phyloP scores from a whole-genome alignment of 352 stramenopile species.

The Phytopythium vexans region DNA sequence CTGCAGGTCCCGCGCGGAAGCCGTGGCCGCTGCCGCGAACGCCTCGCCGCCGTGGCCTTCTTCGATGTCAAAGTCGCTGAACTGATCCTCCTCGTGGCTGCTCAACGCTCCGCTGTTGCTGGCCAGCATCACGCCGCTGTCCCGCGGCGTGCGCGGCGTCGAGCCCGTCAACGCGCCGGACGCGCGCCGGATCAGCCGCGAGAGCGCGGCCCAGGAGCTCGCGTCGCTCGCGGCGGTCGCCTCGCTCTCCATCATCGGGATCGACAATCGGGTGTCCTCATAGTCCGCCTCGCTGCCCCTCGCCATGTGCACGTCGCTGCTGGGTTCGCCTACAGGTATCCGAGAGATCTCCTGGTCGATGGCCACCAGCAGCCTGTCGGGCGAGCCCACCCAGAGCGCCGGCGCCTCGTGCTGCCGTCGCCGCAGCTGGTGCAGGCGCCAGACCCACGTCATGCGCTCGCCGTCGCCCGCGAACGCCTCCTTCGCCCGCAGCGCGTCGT shows the following conservation, averaged over 20 bases:
- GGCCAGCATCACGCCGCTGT: not conserved
- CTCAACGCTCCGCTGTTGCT: not conserved
- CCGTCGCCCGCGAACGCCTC: conserved; percentile 24
- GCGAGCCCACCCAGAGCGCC: conserved; percentile 15
- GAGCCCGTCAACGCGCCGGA: conserved; percentile 7
- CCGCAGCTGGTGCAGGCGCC: conserved; percentile 30
- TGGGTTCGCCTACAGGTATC: conserved; percentile 16
- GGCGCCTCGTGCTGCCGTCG: conserved; percentile 22
- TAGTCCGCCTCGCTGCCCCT: conserved; percentile 8
- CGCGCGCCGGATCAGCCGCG: conserved; percentile 21
- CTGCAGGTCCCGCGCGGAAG: not conserved
- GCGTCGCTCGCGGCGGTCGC: conserved; percentile 16
- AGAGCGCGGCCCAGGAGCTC: conserved; percentile 28
- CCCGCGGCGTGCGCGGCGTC: not conserved
- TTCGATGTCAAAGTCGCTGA: not conserved
- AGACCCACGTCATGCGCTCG: conserved; percentile 37
- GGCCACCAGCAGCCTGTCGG: conserved; percentile 19
- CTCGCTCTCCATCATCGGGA: conserved; percentile 34
- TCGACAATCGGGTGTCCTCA: conserved; percentile 9
- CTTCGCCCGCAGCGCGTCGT: conserved; percentile 15
- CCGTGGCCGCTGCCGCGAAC: conserved; percentile 1
- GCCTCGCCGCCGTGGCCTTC: not conserved
- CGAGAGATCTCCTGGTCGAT: conserved; percentile 30
- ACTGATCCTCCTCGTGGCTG: conserved; percentile 1
- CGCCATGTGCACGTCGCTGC: not conserved